These are phyloP conservation scores for Stentor roeselii DNA, from an alignment of 73 alveolate species.

Conservation along the genomic window DNA sequence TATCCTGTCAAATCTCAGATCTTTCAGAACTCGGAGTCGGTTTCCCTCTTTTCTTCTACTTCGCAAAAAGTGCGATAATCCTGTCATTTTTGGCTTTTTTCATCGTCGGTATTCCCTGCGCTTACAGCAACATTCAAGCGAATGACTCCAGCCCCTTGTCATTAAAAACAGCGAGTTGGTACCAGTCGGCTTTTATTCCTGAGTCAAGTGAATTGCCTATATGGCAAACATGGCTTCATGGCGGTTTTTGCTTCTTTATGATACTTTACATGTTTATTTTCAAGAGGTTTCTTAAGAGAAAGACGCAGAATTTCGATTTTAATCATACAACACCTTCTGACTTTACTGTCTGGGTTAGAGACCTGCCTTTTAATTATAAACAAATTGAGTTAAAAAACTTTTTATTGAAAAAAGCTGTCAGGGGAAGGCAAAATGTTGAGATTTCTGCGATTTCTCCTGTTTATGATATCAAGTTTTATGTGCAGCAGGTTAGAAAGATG, in stretches of 20 bases:
- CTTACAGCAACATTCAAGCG: background rate
- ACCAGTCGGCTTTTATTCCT: background rate
- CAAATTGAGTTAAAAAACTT: constrained; percentile 29
- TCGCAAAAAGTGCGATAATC: background rate
- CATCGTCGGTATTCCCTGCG: background rate
- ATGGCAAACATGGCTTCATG: constrained; percentile 1
- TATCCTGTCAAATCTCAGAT: background rate
- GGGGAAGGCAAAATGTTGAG: constrained; percentile 14
- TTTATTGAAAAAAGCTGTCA: constrained; percentile 29
- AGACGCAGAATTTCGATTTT: constrained; percentile 21
- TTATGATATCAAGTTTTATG: constrained; percentile 30
- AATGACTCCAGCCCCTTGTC: background rate
- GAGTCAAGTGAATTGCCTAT: background rate
- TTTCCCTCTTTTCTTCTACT: constrained; percentile 23
- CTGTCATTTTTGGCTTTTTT: background rate
- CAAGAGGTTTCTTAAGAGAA: background rate
- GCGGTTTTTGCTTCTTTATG: background rate
- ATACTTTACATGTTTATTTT: background rate
- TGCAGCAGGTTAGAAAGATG: background rate
- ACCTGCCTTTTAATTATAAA: constrained; percentile 4
- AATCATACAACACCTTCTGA: constrained; percentile 50
- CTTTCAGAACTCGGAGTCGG: constrained; percentile 28
- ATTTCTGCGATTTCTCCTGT: constrained; percentile 34
- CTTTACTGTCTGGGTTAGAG: constrained; percentile 45
- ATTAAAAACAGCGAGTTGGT: background rate